A percentile compares a stretch with the other conserved stretches of the same genome.
Conservation (phyloP, 106 monocot species). For the Acanthochlamys bracteata region DNA sequence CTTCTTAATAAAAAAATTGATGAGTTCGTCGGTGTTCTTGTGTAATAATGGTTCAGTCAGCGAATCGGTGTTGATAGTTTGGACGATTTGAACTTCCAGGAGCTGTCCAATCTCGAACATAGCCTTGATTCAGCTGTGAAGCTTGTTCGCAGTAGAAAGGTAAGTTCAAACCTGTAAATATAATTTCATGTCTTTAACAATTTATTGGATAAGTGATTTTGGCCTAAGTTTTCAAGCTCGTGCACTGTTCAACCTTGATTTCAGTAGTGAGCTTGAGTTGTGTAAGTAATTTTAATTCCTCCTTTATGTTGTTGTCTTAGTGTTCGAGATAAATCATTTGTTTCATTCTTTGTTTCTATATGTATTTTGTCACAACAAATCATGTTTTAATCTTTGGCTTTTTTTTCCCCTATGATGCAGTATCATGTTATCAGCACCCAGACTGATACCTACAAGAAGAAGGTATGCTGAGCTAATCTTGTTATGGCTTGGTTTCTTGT, state of each 20-base stretch:
- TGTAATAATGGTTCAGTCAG: constrained; percentile 13
- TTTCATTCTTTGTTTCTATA: no score
- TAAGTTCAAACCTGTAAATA: constrained; percentile 3
- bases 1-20: no score
- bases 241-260: no score
- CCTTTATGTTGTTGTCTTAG: no score
- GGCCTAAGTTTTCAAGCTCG: no score
- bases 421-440: constrained; percentile 66
- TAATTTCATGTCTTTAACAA: background rate
- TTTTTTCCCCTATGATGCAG: constrained; percentile 36
- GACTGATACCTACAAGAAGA: constrained; percentile 70
- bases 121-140: constrained; percentile 49
- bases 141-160: constrained; percentile 57
- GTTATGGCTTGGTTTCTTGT: no score
- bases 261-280: no score
- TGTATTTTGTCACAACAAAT: no score
- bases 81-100: constrained; percentile 45
- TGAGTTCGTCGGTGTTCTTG: background rate
- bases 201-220: background rate
- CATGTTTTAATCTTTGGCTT: background rate
- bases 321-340: no score
- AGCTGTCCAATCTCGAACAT: constrained; percentile 84
- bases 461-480: no score
- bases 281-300: no score
- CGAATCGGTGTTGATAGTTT: constrained; percentile 55